phyloP scores from a whole-genome alignment of 306 rosid species.

The Hippophae gyantsensis region DNA sequence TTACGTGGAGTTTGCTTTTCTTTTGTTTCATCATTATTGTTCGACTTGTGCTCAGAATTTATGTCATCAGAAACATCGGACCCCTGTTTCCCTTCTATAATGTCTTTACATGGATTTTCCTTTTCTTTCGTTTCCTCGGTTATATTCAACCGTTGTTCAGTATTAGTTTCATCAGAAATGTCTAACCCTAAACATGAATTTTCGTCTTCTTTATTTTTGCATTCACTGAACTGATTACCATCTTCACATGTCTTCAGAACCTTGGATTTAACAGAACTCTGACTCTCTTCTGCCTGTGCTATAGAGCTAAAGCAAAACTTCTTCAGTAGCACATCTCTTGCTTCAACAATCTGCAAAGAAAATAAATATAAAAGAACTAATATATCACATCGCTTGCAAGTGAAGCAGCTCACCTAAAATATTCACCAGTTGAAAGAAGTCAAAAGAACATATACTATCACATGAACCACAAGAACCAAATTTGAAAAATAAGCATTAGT shows the following conservation, averaged over 20 bases:
- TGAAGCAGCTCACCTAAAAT: too few relatives aligned
- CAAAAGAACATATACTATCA: too few relatives aligned
- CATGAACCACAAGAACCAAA: too few relatives aligned
- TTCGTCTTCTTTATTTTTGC: conserved; percentile 18
- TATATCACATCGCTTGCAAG: neutral
- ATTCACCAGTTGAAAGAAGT: too few relatives aligned
- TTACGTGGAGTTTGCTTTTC: too few relatives aligned
- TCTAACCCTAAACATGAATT: conserved; percentile 28
- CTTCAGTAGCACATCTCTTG: conserved; percentile 50
- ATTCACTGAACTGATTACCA: conserved; percentile 22
- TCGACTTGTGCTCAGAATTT: too few relatives aligned
- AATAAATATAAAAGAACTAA: neutral
- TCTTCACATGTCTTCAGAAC: conserved; percentile 22
- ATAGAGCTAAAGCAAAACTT: conserved; percentile 43
- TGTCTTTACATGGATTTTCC: conserved; percentile 15
- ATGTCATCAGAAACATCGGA: too few relatives aligned
- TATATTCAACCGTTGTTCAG: conserved; percentile 33
- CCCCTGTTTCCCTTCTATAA: too few relatives aligned
- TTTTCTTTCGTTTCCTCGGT: conserved; percentile 33
- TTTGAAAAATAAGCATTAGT: too few relatives aligned
- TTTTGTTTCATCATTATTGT: too few relatives aligned
- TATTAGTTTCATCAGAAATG: conserved; percentile 33
- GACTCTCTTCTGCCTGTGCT: conserved; percentile 24
- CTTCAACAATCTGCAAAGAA: conserved; percentile 59
- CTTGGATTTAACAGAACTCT: conserved; percentile 19